phyloP scores from a whole-genome alignment of 2,329 filamentous ascomycete species.

The Penicillium carneum region DNA sequence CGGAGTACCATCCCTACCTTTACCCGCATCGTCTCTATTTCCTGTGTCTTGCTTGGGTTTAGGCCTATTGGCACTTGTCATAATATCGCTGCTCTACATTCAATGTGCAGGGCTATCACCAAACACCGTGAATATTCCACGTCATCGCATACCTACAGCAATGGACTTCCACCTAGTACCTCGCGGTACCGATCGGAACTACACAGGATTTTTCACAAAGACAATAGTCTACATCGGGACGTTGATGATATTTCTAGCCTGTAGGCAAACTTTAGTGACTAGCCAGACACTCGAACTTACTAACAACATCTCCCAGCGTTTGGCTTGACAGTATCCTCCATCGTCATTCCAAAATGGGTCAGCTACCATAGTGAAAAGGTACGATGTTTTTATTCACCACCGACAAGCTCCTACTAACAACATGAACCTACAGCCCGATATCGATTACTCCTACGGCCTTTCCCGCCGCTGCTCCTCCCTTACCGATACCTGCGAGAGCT shows the following conservation, averaged over 20 bases:
- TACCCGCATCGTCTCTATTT: not conserved
- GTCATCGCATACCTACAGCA: slow-evolving; percentile 19
- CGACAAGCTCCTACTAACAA: slow-evolving; percentile 2
- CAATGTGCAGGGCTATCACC: slow-evolving; percentile 15
- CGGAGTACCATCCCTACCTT: slow-evolving; percentile 1
- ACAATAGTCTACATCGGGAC: slow-evolving; percentile 57
- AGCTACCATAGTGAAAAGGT: slow-evolving; percentile 57
- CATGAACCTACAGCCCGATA: slow-evolving; percentile 53
- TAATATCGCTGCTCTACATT: not conserved
- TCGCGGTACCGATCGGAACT: slow-evolving; percentile 53
- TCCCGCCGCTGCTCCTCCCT: slow-evolving; percentile 80
- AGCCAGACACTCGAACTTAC: not conserved
- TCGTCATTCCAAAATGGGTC: slow-evolving; percentile 58
- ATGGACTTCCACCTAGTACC: slow-evolving; percentile 56
- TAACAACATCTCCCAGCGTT: slow-evolving; percentile 44
- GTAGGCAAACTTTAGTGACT: slow-evolving; percentile 39
- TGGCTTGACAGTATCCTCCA: slow-evolving; percentile 55
- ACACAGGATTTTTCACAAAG: slow-evolving; percentile 58
- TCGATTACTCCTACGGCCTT: slow-evolving; percentile 75
- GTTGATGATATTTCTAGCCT: slow-evolving; percentile 54
- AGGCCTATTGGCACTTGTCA: not conserved
- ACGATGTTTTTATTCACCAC: not conserved
- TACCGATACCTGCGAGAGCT: slow-evolving; percentile 61
- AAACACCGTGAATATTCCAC: not conserved
- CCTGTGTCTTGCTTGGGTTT: not conserved